Evolutionary conservation across 805 yeast species (phyloP), one percentile per base, ranked within the genome.

Genomic region (Metschnikowia lachancei): DNA sequence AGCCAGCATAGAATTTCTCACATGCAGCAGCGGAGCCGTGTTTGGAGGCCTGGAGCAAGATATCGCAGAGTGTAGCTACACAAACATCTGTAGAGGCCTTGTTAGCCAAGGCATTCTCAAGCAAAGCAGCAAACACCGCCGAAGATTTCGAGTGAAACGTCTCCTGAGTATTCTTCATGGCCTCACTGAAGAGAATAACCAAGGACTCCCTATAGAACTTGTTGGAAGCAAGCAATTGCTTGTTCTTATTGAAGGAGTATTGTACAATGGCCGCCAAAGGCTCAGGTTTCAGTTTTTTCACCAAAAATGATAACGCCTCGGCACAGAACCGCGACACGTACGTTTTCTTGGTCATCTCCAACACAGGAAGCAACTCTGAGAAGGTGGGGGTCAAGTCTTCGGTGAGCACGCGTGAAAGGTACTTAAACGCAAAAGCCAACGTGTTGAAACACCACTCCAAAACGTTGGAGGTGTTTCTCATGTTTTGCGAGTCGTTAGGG

Each of bases 391-490:
- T 57, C 48, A 90, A 66, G 56, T 88, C 85, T 19, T 76, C 67
- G 0, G 83, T 74, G 40, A 94, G 63, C 3, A 76, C 68, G 55
- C 82, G 79, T 5, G 94, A 77, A 30, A 92, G 70, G 60, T 92
- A 91, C 64, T 94, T 94, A 80, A 92, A 94, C 35, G 88, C 74
- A 61, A 87, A 90, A 4, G 97, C 96, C 47, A 92, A 64, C 51
- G 89, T 74, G 62, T 87, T 87, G 70, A 92, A 92, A 10, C 84
- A 75, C 85, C 88, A 82, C 64, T 94, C 97, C 34, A 92, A 73
- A 0, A 82, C 76, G 50, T 80, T 77, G 1, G 88, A 74, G 8
- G 83, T 72, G 42, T 83, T 74, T 17, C 74, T 63, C 48, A 74
- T 69, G 49, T 78, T 80, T 49, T 80, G 79, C 24, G 87, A 74